These are phyloP conservation scores for Setaria italica DNA, from an alignment of 202 grass and related monocot species.

Conservation along the genomic window DNA sequence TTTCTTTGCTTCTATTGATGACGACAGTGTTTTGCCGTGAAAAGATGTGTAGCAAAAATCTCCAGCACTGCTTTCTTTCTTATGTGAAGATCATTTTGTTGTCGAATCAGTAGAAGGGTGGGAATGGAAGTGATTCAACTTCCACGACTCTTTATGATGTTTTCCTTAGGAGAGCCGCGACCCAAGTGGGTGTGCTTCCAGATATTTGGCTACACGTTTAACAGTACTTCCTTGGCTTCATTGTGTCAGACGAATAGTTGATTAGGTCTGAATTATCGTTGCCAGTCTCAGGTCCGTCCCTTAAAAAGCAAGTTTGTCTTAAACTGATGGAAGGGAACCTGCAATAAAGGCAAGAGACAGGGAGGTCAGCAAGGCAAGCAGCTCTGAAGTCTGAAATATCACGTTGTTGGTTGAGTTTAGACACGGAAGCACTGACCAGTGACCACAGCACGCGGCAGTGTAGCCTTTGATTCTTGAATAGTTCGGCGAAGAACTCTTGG, in stretches of 20 bases:
- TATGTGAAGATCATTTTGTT: slow-evolving; percentile 5
- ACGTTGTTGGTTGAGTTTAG: not conserved
- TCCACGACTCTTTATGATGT: not conserved
- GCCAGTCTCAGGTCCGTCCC: not conserved
- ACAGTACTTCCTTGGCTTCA: slow-evolving; percentile 9
- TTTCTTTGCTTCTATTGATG: not conserved
- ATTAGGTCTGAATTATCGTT: slow-evolving; percentile 31
- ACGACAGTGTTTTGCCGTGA: not conserved
- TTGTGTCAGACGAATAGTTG: slow-evolving; percentile 17
- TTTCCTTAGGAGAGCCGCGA: slow-evolving; percentile 19
- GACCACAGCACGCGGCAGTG: not conserved
- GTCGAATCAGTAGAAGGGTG: slow-evolving; percentile 4
- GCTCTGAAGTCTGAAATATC: no score
- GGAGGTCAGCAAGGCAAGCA: not conserved
- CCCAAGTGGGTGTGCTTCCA: not conserved
- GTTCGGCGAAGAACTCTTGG: not conserved
- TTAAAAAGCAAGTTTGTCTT: slow-evolving; percentile 33
- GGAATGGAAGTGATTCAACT: not conserved
- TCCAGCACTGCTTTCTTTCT: not conserved
- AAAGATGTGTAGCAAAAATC: not conserved
- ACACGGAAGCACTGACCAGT: not conserved
- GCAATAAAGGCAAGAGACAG: not conserved
- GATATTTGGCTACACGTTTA: not conserved
- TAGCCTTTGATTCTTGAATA: not conserved
- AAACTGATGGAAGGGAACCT: slow-evolving; percentile 32